These are phyloP conservation scores for Epicoccum sorghinum DNA, from an alignment of 2,329 filamentous ascomycete genomes.

Conservation along the genomic window DNA sequence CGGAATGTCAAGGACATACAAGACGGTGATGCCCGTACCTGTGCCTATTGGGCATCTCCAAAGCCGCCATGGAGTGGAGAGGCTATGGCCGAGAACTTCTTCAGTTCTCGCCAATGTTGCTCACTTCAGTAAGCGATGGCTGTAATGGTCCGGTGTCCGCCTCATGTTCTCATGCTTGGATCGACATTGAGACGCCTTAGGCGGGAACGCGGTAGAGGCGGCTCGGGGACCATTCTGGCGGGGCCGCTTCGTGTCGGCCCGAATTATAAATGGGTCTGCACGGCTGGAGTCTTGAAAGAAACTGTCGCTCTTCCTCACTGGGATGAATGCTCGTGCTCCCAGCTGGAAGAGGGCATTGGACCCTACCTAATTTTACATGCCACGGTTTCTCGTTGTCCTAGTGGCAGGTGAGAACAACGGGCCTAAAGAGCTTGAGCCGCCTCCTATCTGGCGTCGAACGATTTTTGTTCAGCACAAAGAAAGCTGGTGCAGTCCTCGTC, in stretches of 20 bases:
- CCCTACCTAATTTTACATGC: background rate
- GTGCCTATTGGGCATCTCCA: no score
- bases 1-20: no score
- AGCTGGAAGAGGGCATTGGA: background rate
- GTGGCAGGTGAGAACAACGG: background rate
- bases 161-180: background rate
- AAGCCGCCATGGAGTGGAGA: background rate
- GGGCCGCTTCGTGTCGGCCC: conserved; percentile 7
- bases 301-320: background rate
- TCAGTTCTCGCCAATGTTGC: background rate
- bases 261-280: background rate
- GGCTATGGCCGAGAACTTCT: background rate
- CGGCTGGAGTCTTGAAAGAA: background rate
- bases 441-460: background rate
- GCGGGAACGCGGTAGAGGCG: conserved; percentile 4
- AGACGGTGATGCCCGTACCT: no score
- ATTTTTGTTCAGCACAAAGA: no score
- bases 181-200: conserved; percentile 1
- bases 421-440: background rate
- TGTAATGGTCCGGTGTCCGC: background rate
- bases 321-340: background rate
- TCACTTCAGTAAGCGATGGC: background rate
- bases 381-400: background rate
- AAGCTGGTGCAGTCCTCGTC: no score
- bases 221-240: conserved; percentile 10